These are phyloP conservation scores for Gossypium raimondii DNA, from an alignment of 345 rosid genomes.

Conservation along the genomic window DNA sequence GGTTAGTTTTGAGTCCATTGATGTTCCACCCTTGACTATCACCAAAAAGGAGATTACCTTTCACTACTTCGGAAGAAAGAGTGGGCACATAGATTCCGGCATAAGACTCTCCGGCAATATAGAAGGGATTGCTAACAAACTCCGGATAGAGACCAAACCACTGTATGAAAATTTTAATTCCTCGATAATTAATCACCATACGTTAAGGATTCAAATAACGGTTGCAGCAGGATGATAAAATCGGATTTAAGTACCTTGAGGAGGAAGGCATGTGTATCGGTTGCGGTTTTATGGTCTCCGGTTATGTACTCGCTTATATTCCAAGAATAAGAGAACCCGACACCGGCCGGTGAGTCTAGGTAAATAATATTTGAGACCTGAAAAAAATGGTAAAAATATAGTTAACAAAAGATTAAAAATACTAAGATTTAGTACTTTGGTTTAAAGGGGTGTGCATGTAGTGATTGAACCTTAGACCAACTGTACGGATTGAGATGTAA, in stretches of 20 bases:
- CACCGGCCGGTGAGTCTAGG: conserved; percentile 60
- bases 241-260: conserved; percentile 34
- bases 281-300: conserved; percentile 40
- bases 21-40: background rate
- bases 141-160: conserved; percentile 36
- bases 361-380: conserved; percentile 58
- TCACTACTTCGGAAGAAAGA: conserved; percentile 25
- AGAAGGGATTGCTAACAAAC: conserved; percentile 37
- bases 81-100: conserved; percentile 39
- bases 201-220: background rate
- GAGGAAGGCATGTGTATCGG: conserved; percentile 43
- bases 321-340: conserved; percentile 45
- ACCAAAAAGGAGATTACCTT: conserved; percentile 16
- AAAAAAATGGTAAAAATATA: background rate
- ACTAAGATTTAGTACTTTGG: background rate
- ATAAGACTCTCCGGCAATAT: conserved; percentile 37
- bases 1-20: too few species aligned
- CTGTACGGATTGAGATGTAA: conserved; percentile 46
- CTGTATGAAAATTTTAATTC: background rate
- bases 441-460: too few species aligned
- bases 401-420: background rate
- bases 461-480: conserved; percentile 44
- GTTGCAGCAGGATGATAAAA: background rate
- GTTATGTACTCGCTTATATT: conserved; percentile 31
- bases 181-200: background rate